phyloP scores from a whole-genome alignment of 768 basidiomycete genomes.

The Pisolithus tinctorius region DNA sequence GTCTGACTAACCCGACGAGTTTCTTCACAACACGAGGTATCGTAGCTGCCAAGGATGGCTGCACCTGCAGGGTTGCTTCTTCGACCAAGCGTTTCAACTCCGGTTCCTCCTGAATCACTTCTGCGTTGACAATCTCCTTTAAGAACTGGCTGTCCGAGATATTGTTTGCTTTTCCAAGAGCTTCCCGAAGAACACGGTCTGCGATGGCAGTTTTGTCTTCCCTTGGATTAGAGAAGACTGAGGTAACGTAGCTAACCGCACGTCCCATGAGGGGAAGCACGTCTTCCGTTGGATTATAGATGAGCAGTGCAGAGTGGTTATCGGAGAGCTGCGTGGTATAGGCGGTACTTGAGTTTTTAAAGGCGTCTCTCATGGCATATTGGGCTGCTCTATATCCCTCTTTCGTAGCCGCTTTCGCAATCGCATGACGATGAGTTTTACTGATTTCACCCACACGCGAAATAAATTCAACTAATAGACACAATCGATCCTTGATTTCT shows the following conservation, averaged over 20 bases:
- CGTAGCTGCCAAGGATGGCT: background rate
- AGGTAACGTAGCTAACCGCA: background rate
- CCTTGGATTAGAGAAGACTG: background rate
- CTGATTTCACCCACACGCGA: slow-evolving; percentile 1
- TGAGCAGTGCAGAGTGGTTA: background rate
- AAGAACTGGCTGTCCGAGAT: slow-evolving; percentile 14
- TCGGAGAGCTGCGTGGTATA: background rate
- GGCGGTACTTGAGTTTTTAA: background rate
- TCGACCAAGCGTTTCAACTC: background rate
- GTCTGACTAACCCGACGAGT: slow-evolving; percentile 5
- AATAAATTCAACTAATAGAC: background rate
- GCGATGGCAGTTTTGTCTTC: background rate
- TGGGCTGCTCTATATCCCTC: background rate
- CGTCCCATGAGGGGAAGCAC: too few relatives aligned
- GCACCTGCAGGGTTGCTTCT: background rate
- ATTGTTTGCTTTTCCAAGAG: background rate
- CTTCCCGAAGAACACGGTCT: slow-evolving; percentile 1
- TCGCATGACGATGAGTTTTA: background rate
- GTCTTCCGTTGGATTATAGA: background rate
- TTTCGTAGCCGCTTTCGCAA: slow-evolving; percentile 5
- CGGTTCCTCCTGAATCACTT: background rate
- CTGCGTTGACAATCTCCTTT: slow-evolving; percentile 1
- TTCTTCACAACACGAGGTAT: slow-evolving; percentile 6
- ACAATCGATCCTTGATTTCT: background rate
- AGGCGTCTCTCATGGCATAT: background rate